A percentile compares a stretch with the other conserved stretches of the same genome.
Evolutionary conservation across 2,329 filamentous ascomycete genomes (phyloP).

Genomic region (Alternaria sp.): DNA sequence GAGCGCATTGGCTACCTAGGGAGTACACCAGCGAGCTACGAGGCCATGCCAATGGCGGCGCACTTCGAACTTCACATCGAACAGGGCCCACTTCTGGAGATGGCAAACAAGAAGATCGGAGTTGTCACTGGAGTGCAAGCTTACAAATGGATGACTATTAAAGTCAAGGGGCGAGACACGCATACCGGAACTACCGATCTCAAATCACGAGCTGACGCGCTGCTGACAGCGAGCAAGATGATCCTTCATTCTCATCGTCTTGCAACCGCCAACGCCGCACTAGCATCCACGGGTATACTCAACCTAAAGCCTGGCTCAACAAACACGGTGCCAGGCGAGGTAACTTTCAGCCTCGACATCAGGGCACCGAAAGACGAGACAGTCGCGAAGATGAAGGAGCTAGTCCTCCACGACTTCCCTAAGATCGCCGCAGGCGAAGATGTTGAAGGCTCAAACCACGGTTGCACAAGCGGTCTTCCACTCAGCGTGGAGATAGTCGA

Average conservation of each 20-base stretch:
- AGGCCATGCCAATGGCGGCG: slow-evolving; percentile 70
- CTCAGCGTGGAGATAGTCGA: slow-evolving; percentile 65
- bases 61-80: slow-evolving; percentile 89
- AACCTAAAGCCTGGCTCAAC: slow-evolving; percentile 70
- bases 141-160: slow-evolving; percentile 75
- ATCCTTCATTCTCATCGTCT: slow-evolving; percentile 70
- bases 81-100: slow-evolving; percentile 78
- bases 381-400: slow-evolving; percentile 63
- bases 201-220: slow-evolving; percentile 68
- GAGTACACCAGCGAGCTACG: slow-evolving; percentile 60
- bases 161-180: slow-evolving; percentile 69
- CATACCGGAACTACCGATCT: slow-evolving; percentile 80
- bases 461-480: slow-evolving; percentile 56
- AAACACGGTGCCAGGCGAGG: slow-evolving; percentile 74
- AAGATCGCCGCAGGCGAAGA: slow-evolving; percentile 65
- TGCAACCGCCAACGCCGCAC: slow-evolving; percentile 64
- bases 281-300: slow-evolving; percentile 75
- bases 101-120: slow-evolving; percentile 67
- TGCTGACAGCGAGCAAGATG: slow-evolving; percentile 71
- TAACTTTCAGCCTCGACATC: slow-evolving; percentile 72
- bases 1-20: slow-evolving; percentile 76
- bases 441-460: slow-evolving; percentile 54
- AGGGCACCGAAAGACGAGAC: slow-evolving; percentile 64
- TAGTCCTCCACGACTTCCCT: slow-evolving; percentile 64
- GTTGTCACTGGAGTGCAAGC: slow-evolving; percentile 76